Percentiles rank a stretch among this genome's conserved stretches.
These are phyloP conservation scores for Rhodocollybia butyracea DNA, from an alignment of 768 basidiomycete species.

Conservation along the genomic window DNA sequence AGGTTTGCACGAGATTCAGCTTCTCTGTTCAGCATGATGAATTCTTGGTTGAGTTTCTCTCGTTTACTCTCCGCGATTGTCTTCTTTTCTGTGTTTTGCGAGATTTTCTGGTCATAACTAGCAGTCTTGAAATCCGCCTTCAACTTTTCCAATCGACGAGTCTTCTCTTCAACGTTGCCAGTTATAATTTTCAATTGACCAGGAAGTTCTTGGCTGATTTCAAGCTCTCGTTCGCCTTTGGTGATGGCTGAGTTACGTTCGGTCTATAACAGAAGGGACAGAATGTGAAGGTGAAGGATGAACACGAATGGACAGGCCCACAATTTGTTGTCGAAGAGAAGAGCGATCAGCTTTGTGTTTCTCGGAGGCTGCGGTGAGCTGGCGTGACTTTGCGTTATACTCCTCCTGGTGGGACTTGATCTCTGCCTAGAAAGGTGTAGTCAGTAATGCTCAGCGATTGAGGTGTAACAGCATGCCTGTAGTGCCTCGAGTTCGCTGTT, in stretches of 20 bases:
- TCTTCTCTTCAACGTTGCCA: conserved; percentile 71
- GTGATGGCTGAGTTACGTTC: conserved; percentile 52
- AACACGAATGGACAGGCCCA: conserved; percentile 31
- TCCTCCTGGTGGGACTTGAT: conserved; percentile 56
- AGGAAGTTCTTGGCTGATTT: conserved; percentile 51
- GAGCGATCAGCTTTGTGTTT: conserved; percentile 33
- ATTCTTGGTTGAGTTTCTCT: conserved; percentile 68
- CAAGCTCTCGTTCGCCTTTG: conserved; percentile 52
- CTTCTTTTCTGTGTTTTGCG: conserved; percentile 49
- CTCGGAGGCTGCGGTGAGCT: conserved; percentile 54
- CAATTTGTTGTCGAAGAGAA: conserved; percentile 52
- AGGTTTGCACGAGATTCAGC: conserved; percentile 79
- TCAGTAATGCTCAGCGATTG: background rate
- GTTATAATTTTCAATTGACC: conserved; percentile 50
- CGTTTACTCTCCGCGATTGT: conserved; percentile 64
- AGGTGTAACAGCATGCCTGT: conserved; percentile 41
- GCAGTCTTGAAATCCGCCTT: conserved; percentile 54
- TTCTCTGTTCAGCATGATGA: conserved; percentile 69
- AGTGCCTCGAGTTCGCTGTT: conserved; percentile 62
- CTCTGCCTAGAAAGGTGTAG: conserved; percentile 41
- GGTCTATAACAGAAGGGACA: conserved; percentile 26
- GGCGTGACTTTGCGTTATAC: conserved; percentile 56
- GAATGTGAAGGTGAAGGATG: background rate
- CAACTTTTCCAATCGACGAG: conserved; percentile 52
- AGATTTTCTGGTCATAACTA: conserved; percentile 63